phyloP scores from a whole-genome alignment of 768 basidiomycete species.

The Hypholoma sublateritium region DNA sequence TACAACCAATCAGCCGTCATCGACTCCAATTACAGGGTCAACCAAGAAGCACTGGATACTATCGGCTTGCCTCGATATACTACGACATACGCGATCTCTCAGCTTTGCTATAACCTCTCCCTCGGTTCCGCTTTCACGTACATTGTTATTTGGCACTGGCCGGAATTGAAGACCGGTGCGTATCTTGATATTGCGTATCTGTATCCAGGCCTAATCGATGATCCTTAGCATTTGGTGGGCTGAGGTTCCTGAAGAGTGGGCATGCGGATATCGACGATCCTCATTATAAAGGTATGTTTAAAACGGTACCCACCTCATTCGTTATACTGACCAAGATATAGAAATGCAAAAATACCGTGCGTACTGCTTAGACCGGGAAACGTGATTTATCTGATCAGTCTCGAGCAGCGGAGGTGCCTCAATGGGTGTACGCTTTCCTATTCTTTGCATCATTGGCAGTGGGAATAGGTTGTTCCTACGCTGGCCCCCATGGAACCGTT shows the following conservation, averaged over 20 bases:
- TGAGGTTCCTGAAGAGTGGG: slow-evolving; percentile 36
- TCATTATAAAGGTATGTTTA: slow-evolving; percentile 41
- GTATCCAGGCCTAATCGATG: background rate
- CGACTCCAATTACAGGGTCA: slow-evolving; percentile 46
- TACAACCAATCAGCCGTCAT: slow-evolving; percentile 57
- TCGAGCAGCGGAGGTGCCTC: slow-evolving; percentile 43
- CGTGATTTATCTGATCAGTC: background rate
- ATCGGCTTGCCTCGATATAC: slow-evolving; percentile 49
- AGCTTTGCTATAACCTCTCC: slow-evolving; percentile 49
- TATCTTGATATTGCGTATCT: background rate
- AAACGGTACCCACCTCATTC: background rate
- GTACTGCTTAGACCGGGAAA: background rate
- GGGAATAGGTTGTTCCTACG: slow-evolving; percentile 47
- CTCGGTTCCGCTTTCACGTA: slow-evolving; percentile 51
- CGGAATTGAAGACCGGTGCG: slow-evolving; percentile 42
- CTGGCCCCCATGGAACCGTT: slow-evolving; percentile 33
- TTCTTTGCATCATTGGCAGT: slow-evolving; percentile 46
- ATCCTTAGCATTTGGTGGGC: slow-evolving; percentile 37
- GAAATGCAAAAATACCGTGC: slow-evolving; percentile 50
- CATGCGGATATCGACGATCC: slow-evolving; percentile 46
- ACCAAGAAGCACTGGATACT: slow-evolving; percentile 48
- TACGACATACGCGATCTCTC: slow-evolving; percentile 47
- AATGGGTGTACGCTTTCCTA: slow-evolving; percentile 48
- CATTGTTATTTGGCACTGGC: slow-evolving; percentile 52
- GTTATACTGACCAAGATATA: slow-evolving; percentile 9